Base-by-base conservation (phyloP, 2,329 filamentous ascomycete species). In the Colletotrichum sp. region DNA sequence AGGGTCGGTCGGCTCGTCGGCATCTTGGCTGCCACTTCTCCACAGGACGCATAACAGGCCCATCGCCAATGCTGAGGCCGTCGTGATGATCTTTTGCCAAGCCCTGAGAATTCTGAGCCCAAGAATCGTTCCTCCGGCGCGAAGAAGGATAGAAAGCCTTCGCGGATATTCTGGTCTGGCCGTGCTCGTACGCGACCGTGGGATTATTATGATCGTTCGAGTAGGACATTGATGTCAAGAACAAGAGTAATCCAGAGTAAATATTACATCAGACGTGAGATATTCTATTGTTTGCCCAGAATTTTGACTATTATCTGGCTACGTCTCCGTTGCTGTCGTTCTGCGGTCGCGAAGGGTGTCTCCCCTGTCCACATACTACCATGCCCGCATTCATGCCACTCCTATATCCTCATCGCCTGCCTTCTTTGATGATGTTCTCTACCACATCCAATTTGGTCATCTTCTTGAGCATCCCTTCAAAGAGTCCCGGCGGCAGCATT, bases 401-500 rank as follows among this genome's bases (percentile, higher is more conserved):
- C 44, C n/a, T 22, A 3, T 11, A 52, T 22, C 28, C n/a, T 63
- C 19, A 67, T 1, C 44, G 9, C 36, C 70, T 72, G 7, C 27
- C 39, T 28, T 72, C 64, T 12, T n/a, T n/a, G 19, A 79, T 75
- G 32, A 78, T 74, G 16, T 77, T 55, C 70, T 81, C 79, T 36
- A 81, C 78, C 15, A 75, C 48, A 28, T 77, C 77, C 74, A 80
- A 68, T 52, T 76, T 79, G 16, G 77, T 80, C 68, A 81, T 66
- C 78, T 78, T 81, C 71, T 76, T 81, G 2, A 80, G 13, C 27
- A 67, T 28, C 2, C 78, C 74, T 30, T 81, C 79, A 22, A 79
- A 59, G n/a, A 79, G 28, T 19, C 75, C 55, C 11, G 60, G 72
- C 7, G 80, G 82, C 55, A 81, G 64, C 55, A 76, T 52, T 19